Percentiles rank a stretch among this genome's conserved stretches.
Conservation (phyloP, 192 early-diverging fungal species). For the Backusella australiensis region DNA sequence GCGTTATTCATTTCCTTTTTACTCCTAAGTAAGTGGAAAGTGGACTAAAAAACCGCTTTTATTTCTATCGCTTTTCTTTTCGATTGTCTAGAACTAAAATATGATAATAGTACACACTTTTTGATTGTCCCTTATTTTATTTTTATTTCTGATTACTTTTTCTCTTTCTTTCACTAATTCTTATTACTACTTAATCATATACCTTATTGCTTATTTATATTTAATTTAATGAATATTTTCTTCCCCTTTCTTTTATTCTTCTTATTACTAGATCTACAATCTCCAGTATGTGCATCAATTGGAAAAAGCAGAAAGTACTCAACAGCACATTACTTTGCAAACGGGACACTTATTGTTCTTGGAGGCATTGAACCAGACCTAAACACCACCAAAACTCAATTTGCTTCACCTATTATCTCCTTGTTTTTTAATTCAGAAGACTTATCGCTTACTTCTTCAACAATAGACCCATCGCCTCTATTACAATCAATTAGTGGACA, state of each 20-base stretch:
- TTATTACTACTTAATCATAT: not conserved
- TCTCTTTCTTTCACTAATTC: not conserved
- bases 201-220: not conserved
- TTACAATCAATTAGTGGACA: not conserved
- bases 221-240: not conserved
- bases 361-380: not conserved
- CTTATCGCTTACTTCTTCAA: not conserved
- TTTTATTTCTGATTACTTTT: not conserved
- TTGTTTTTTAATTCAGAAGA: not conserved
- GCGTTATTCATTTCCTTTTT: constrained; percentile 10
- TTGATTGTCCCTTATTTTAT: not conserved
- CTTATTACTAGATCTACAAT: not conserved
- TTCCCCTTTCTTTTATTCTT: not conserved
- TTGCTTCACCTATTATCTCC: not conserved
- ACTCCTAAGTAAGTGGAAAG: not conserved
- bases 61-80: not conserved
- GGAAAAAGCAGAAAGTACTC: constrained; percentile 2
- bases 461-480: not conserved
- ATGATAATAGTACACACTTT: not conserved
- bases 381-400: not conserved
- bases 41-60: not conserved
- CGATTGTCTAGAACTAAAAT: constrained; percentile 1
- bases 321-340: constrained; percentile 2
- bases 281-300: not conserved
- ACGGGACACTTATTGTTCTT: not conserved